Evolutionary conservation across 768 basidiomycete genomes (phyloP).

Genomic region (Tricholoma saponaceum): DNA sequence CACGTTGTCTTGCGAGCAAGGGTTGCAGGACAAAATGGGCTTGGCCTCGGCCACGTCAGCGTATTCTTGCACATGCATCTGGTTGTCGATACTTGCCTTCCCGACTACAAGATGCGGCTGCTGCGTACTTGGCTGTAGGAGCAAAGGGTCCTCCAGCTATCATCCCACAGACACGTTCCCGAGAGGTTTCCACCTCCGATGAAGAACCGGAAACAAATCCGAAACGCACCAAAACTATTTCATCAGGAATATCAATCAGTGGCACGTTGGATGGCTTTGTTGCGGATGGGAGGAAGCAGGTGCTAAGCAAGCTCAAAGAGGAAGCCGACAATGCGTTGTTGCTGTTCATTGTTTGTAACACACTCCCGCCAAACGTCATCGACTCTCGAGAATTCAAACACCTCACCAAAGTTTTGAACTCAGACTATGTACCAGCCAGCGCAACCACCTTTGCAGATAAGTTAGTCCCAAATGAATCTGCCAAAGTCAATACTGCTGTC

Average conservation of each 20-base stretch:
- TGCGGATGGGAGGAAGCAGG: background rate
- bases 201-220: background rate
- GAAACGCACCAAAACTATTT: background rate
- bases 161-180: background rate
- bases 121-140: background rate
- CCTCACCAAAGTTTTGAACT: background rate
- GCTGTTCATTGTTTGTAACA: background rate
- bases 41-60: background rate
- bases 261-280: background rate
- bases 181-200: background rate
- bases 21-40: background rate
- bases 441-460: background rate
- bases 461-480: background rate
- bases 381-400: background rate
- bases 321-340: background rate
- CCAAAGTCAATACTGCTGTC: background rate
- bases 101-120: background rate
- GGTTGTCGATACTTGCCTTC: background rate
- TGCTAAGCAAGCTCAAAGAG: background rate
- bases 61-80: background rate
- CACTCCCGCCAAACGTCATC: background rate
- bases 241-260: background rate
- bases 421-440: background rate
- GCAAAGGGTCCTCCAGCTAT: background rate
- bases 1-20: background rate